Evolutionary conservation across 208 protist genomes (phyloP).

Genomic region (Crithidia thermophila): DNA sequence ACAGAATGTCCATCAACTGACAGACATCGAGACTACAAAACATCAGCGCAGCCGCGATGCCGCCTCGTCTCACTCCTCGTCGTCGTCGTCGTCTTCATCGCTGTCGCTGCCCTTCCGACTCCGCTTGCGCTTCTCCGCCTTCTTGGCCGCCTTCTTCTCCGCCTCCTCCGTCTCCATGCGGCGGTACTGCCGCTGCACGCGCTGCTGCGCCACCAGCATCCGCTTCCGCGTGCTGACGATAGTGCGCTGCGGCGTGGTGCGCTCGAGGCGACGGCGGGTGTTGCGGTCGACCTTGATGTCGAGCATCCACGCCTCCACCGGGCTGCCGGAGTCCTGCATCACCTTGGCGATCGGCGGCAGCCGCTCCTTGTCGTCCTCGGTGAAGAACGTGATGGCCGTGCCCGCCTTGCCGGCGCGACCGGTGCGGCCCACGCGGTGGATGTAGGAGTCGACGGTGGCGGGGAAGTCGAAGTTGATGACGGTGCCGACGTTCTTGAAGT

Average conservation of each 20-base stretch:
- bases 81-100: slow-evolving; percentile 8
- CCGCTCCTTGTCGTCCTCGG: slow-evolving; percentile 93
- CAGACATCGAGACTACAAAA: no score
- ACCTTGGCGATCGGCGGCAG: slow-evolving; percentile 91
- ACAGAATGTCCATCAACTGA: no score
- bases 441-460: slow-evolving; percentile 93
- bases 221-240: slow-evolving; percentile 89
- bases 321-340: slow-evolving; percentile 92
- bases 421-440: slow-evolving; percentile 96
- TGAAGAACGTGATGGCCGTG: slow-evolving; percentile 97
- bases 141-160: slow-evolving; percentile 24
- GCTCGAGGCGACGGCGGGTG: slow-evolving; percentile 57
- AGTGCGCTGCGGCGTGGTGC: slow-evolving; percentile 80
- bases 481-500: slow-evolving; percentile 97
- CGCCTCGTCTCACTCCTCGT: background rate
- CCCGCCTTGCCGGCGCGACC: slow-evolving; percentile 91
- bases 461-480: slow-evolving; percentile 99
- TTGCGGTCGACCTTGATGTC: slow-evolving; percentile 77
- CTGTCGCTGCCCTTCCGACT: background rate
- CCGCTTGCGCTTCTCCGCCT: slow-evolving; percentile 6
- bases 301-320: slow-evolving; percentile 96
- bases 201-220: slow-evolving; percentile 80
- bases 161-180: slow-evolving; percentile 62
- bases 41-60: no score
- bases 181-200: slow-evolving; percentile 68